Conservation (phyloP, 768 basidiomycete species). For the Suillus occidentalis region DNA sequence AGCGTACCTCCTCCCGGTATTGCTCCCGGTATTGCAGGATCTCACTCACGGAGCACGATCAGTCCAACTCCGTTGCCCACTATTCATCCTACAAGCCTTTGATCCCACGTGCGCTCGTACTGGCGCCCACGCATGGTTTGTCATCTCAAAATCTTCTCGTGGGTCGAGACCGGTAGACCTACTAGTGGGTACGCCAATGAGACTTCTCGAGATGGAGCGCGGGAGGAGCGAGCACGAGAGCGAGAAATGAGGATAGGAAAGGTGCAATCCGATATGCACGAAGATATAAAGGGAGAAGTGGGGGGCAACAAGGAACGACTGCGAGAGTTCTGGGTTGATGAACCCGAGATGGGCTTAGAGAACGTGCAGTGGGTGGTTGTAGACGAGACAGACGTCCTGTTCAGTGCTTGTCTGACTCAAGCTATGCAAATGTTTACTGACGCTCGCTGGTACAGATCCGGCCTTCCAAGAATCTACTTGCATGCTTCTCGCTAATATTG, state of each 20-base stretch:
- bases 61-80: slow-evolving; percentile 5
- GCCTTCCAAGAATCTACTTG: slow-evolving; percentile 81
- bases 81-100: slow-evolving; percentile 32
- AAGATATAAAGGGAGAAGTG: slow-evolving; percentile 25
- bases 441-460: slow-evolving; percentile 48
- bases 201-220: slow-evolving; percentile 57
- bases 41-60: slow-evolving; percentile 59
- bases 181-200: slow-evolving; percentile 64
- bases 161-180: slow-evolving; percentile 44
- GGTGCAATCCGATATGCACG: slow-evolving; percentile 30
- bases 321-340: slow-evolving; percentile 42
- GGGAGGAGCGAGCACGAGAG: slow-evolving; percentile 37
- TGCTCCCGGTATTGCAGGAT: slow-evolving; percentile 78
- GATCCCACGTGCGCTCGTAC: slow-evolving; percentile 75
- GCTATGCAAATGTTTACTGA: neutral
- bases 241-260: slow-evolving; percentile 23
- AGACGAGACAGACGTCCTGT: slow-evolving; percentile 89
- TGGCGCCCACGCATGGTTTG: slow-evolving; percentile 80
- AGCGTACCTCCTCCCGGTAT: slow-evolving; percentile 83
- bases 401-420: slow-evolving; percentile 51
- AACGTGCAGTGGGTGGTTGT: slow-evolving; percentile 87
- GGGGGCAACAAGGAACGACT: slow-evolving; percentile 10
- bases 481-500: slow-evolving; percentile 68
- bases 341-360: slow-evolving; percentile 60
- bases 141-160: slow-evolving; percentile 22